Evolutionary conservation across 2,329 filamentous ascomycete species (phyloP), one percentile per base, ranked within the genome.

Genomic region (Coniochaeta pulveracea): DNA sequence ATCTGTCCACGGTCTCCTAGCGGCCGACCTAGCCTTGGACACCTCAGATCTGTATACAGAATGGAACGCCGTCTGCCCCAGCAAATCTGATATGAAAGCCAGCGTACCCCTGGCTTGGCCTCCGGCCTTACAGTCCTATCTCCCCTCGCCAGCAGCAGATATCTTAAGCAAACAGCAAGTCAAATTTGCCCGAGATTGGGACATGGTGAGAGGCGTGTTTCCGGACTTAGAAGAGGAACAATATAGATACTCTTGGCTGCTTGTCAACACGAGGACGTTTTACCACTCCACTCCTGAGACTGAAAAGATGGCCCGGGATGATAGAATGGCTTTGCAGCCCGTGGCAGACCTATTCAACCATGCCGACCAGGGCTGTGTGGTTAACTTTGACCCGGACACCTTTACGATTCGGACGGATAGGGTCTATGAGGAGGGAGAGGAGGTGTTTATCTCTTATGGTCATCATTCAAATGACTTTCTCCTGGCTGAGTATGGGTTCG

Each of bases 331-430:
- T 19, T 66, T 84, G 46, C 79, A 76, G 52, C 80, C 80, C 2
- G 76, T 82, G 32, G 73, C 78, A 4, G 80, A 85, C 50, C 72
- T 81, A 35, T 78, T 85, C 60, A 85, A 72, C 44, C 67, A 69
- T 47, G 51, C 57, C 5, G 54, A 64, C 28, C 44, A 46, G 10
- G 63, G 66, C 10, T 77, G 73, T 51, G 51, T 60, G 10, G 71
- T 73, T 0, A 49, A 60, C 5, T 70, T 69, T 45, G 58, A 63
- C 31, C 42, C 54, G 1, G 49, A 56, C 3, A 69, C 66, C 10
- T 82, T 76, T 52, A 61, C 60, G 14, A 62, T 81, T 31, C 63
- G 55, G 12, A 64, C 72, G 7, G 55, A 66, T 35, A 52, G 57
- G 3, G 47, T 56, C 2, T 76, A 79, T 46, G 50, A 49, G 2